Evolutionary conservation across 768 basidiomycete species (phyloP).

Genomic region (Daedaleopsis sinensis): DNA sequence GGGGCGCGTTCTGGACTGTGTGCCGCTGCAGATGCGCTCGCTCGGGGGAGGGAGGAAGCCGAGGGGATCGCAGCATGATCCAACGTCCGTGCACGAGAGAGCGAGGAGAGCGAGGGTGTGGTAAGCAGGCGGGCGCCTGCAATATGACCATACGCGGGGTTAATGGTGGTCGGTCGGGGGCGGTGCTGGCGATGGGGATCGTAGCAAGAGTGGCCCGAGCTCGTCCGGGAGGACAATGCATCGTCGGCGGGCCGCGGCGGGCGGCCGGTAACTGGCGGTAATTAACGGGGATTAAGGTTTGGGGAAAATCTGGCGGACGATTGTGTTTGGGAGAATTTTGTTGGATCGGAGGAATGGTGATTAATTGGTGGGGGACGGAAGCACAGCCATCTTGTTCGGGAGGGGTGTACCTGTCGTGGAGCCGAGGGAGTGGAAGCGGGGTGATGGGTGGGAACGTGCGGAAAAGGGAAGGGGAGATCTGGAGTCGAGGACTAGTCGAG

Average conservation of each 20-base stretch:
- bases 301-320: slow-evolving; percentile 13
- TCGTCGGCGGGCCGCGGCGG: slow-evolving; percentile 14
- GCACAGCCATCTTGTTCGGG: slow-evolving; percentile 24
- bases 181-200: not conserved
- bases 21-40: no score
- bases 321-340: slow-evolving; percentile 17
- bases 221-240: not conserved
- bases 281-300: slow-evolving; percentile 20
- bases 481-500: no score
- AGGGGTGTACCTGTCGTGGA: slow-evolving; percentile 15
- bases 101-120: slow-evolving; percentile 12
- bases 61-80: not conserved
- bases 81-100: not conserved
- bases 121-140: slow-evolving; percentile 16
- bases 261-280: slow-evolving; percentile 21
- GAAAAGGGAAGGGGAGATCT: slow-evolving; percentile 18
- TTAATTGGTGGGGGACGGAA: slow-evolving; percentile 20
- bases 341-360: slow-evolving; percentile 20
- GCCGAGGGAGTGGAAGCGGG: slow-evolving; percentile 20
- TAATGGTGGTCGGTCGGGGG: not conserved
- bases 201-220: slow-evolving; percentile 1
- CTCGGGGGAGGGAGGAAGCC: not conserved
- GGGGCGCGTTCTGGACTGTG: no score
- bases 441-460: slow-evolving; percentile 18
- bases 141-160: slow-evolving; percentile 20